Evolutionary conservation across 2,329 filamentous ascomycete species (phyloP).

Genomic region (Ophiostoma sp.): DNA sequence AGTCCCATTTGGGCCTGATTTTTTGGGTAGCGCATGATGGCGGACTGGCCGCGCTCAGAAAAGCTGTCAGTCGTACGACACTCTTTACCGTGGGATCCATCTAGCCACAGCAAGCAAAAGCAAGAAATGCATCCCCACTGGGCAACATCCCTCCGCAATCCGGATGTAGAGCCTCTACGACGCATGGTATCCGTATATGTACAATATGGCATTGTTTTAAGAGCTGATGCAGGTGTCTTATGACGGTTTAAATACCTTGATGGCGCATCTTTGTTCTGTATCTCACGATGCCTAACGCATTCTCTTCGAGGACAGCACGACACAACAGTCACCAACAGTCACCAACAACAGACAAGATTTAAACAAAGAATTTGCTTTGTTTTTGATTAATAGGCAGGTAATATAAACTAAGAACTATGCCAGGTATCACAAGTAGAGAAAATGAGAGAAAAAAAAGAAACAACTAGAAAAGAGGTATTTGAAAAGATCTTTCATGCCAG

Average conservation of each 20-base stretch:
- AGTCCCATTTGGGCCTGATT: too few species aligned
- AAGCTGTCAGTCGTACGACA: not conserved
- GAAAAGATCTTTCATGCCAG: constrained; percentile 10
- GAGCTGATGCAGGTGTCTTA: too few species aligned
- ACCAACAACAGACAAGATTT: not conserved
- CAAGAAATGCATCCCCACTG: not conserved
- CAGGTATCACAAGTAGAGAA: constrained; percentile 18
- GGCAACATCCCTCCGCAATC: not conserved
- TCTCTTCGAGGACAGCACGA: not conserved
- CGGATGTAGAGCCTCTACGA: not conserved
- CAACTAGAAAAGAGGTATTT: constrained; percentile 18
- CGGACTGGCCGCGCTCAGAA: too few species aligned
- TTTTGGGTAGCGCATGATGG: not conserved
- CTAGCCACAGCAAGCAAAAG: not conserved
- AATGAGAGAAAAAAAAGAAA: not conserved
- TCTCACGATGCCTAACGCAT: too few species aligned
- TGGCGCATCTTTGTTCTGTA: too few species aligned
- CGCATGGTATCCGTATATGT: not conserved
- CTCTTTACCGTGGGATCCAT: not conserved
- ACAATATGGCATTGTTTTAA: not conserved
- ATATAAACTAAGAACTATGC: constrained; percentile 5
- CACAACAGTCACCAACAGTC: not conserved
- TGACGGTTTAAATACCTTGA: too few species aligned
- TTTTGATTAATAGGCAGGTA: constrained; percentile 7
- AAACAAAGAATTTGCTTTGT: constrained; percentile 7